Conservation (phyloP, 306 rosid species). For the Medicago truncatula region DNA sequence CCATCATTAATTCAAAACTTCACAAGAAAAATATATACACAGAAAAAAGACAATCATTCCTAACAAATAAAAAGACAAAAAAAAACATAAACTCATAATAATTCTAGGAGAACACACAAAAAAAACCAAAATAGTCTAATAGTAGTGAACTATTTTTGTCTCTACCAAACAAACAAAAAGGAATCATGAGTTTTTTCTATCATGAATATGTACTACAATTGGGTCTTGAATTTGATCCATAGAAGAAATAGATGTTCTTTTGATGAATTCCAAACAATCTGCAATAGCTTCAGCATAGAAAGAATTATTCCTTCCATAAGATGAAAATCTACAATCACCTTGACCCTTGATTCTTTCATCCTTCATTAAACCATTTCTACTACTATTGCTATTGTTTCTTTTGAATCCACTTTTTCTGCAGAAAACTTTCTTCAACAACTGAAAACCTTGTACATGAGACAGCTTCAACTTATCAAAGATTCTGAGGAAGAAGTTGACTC, state of each 20-base stretch:
- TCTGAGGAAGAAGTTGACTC: constrained; percentile 53
- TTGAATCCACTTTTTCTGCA: constrained; percentile 42
- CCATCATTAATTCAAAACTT: constrained; percentile 39
- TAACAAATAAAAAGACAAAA: background rate
- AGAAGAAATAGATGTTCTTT: constrained; percentile 71
- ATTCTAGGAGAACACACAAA: constrained; percentile 29
- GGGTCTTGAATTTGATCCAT: constrained; percentile 55
- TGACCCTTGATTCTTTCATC: constrained; percentile 35
- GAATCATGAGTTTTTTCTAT: constrained; percentile 38
- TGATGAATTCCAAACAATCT: constrained; percentile 90
- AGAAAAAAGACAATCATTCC: constrained; percentile 34
- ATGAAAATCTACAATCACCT: constrained; percentile 43
- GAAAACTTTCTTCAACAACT: constrained; percentile 45
- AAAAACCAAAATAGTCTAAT: constrained; percentile 17
- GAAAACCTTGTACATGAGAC: constrained; percentile 51
- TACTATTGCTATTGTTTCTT: constrained; percentile 46
- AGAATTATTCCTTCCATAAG: constrained; percentile 68
- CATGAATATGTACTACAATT: constrained; percentile 43
- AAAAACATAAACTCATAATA: constrained; percentile 25
- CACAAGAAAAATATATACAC: constrained; percentile 23
- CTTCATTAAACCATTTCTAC: constrained; percentile 39
- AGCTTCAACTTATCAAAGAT: constrained; percentile 50
- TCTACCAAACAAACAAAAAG: constrained; percentile 34
- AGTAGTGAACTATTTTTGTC: constrained; percentile 16
- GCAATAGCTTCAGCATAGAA: constrained; percentile 95